Conservation (phyloP, 148 eudicot species). For the Beta vulgaris region DNA sequence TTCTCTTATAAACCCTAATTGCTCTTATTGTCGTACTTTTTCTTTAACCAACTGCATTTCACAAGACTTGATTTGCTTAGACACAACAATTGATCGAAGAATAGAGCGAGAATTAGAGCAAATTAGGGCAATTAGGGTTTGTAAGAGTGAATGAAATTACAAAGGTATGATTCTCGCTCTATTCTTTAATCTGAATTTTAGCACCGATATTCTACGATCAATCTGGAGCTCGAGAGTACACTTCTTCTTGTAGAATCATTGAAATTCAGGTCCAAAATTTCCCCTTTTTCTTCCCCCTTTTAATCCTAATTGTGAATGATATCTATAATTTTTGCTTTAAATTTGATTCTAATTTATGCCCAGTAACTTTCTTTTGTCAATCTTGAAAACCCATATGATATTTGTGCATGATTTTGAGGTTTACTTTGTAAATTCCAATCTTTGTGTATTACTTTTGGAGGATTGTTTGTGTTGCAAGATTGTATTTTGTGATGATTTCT, state of each 20-base stretch:
- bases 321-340: neutral
- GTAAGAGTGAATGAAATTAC: too few relatives aligned
- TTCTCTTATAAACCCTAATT: too few relatives aligned
- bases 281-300: neutral
- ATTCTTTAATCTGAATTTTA: too few relatives aligned
- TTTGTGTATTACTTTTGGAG: neutral
- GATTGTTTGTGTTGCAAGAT: too few relatives aligned
- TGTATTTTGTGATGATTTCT: neutral
- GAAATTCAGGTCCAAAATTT: constrained; percentile 68
- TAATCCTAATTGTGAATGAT: neutral
- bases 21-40: too few relatives aligned
- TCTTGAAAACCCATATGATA: neutral
- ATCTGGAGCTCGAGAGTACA: constrained; percentile 84
- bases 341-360: neutral
- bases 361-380: neutral
- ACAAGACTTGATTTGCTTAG: too few relatives aligned
- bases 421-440: neutral
- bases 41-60: too few relatives aligned
- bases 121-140: too few relatives aligned
- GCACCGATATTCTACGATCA: constrained; percentile 86
- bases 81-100: too few relatives aligned
- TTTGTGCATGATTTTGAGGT: neutral
- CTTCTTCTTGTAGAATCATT: constrained; percentile 91
- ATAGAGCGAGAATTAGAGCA: too few relatives aligned
- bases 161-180: too few relatives aligned